phyloP scores from a whole-genome alignment of 208 protist genomes.

The Leishmania mexicana region DNA sequence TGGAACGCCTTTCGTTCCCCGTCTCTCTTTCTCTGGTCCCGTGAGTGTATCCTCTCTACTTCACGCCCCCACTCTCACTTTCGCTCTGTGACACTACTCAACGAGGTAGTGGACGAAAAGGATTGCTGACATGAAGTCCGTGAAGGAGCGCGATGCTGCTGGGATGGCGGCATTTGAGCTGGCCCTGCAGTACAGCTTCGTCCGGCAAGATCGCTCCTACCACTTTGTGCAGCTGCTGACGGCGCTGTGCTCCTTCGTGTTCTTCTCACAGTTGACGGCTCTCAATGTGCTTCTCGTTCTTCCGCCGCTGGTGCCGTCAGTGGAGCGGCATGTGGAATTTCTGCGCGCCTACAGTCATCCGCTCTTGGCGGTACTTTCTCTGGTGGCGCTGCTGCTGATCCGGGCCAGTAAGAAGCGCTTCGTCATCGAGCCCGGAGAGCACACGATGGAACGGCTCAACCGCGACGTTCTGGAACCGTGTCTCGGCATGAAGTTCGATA shows the following conservation, averaged over 20 bases:
- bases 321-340: slow-evolving; percentile 29
- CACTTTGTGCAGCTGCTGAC: slow-evolving; percentile 82
- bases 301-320: slow-evolving; percentile 45
- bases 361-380: slow-evolving; percentile 38
- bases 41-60: neutral
- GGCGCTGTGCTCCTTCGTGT: slow-evolving; percentile 65
- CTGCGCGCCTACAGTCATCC: slow-evolving; percentile 28
- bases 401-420: slow-evolving; percentile 74
- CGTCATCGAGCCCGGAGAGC: slow-evolving; percentile 79
- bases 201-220: slow-evolving; percentile 86
- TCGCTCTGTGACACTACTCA: neutral
- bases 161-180: slow-evolving; percentile 85
- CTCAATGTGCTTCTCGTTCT: slow-evolving; percentile 40
- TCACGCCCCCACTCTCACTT: neutral
- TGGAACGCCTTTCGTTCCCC: neutral
- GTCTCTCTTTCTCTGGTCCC: neutral
- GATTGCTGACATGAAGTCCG: slow-evolving; percentile 19
- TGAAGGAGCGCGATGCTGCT: slow-evolving; percentile 80
- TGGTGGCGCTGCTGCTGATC: slow-evolving; percentile 62
- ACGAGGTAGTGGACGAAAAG: neutral
- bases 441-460: slow-evolving; percentile 78
- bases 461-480: slow-evolving; percentile 78
- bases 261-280: slow-evolving; percentile 43
- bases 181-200: slow-evolving; percentile 75
- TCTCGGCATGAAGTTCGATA: slow-evolving; percentile 77